Conservation (phyloP, 352 stramenopile species). For the Thalassiosira hispida region DNA sequence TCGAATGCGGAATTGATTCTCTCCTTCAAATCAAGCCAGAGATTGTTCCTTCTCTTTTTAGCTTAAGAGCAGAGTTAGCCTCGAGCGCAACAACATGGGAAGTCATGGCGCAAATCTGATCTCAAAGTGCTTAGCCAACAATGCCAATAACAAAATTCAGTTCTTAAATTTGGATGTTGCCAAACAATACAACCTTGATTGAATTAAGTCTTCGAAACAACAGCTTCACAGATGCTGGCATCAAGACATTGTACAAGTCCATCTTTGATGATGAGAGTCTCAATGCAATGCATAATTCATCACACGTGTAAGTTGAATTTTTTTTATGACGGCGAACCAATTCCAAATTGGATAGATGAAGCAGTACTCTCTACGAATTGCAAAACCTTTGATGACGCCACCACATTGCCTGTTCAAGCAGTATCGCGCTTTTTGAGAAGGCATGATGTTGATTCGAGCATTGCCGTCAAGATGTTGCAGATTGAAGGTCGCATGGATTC, state of each 20-base stretch:
- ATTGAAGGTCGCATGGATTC: neutral
- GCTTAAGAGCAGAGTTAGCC: neutral
- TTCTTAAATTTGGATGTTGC: constrained; percentile 1
- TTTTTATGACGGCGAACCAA: neutral
- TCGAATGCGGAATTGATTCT: neutral
- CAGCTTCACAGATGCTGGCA: constrained; percentile 9
- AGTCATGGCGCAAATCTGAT: neutral
- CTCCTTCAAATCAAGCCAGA: neutral
- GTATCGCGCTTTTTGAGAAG: neutral
- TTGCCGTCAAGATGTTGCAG: neutral
- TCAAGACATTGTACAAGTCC: constrained; percentile 6
- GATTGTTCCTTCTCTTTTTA: neutral
- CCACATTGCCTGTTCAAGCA: neutral
- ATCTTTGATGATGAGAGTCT: constrained; percentile 1
- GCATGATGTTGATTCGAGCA: neutral
- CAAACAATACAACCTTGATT: constrained; percentile 12
- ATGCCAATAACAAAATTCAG: neutral
- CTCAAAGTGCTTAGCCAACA: constrained; percentile 2
- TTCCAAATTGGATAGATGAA: constrained; percentile 1
- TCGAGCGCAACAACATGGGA: constrained; percentile 12
- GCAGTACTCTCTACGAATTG: constrained; percentile 4
- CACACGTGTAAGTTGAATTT: constrained; percentile 8
- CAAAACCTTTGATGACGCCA: neutral
- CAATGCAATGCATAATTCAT: constrained; percentile 15
- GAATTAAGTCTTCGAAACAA: neutral